Conservation (phyloP, 2,329 filamentous ascomycete genomes). For the Monilinia aucupariae region DNA sequence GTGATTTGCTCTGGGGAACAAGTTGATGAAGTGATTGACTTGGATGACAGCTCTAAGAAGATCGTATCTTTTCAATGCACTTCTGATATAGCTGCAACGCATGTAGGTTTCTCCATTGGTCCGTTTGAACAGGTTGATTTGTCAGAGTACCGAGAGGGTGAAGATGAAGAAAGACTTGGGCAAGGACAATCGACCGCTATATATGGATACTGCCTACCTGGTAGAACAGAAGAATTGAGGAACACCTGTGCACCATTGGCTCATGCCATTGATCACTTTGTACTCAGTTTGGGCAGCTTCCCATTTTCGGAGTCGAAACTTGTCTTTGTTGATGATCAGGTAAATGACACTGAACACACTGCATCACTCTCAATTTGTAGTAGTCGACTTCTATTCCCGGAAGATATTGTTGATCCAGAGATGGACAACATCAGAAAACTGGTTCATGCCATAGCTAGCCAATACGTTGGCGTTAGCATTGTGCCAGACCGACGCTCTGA, state of each 20-base stretch:
- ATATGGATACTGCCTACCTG: slow-evolving; percentile 85
- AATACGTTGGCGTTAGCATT: slow-evolving; percentile 93
- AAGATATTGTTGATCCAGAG: slow-evolving; percentile 79
- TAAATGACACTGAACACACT: slow-evolving; percentile 67
- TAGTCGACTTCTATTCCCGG: slow-evolving; percentile 75
- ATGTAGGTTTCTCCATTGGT: slow-evolving; percentile 88
- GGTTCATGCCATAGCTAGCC: slow-evolving; percentile 77
- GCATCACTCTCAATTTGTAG: slow-evolving; percentile 86
- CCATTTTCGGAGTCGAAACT: slow-evolving; percentile 90
- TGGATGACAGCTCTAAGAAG: slow-evolving; percentile 73
- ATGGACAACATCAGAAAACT: slow-evolving; percentile 75
- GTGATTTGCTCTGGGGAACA: slow-evolving; percentile 88
- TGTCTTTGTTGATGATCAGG: slow-evolving; percentile 87
- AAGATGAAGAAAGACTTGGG: slow-evolving; percentile 86
- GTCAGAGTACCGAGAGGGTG: slow-evolving; percentile 80
- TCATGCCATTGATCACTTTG: slow-evolving; percentile 84
- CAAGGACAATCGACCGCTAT: slow-evolving; percentile 76
- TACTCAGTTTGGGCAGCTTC: slow-evolving; percentile 81
- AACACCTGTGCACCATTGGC: slow-evolving; percentile 84
- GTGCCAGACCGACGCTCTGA: slow-evolving; percentile 76
- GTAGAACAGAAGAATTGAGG: slow-evolving; percentile 72
- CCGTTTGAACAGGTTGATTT: slow-evolving; percentile 93
- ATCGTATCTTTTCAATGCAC: slow-evolving; percentile 78
- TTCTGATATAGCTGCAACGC: slow-evolving; percentile 72
- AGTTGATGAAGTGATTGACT: slow-evolving; percentile 74